Conservation (phyloP, 1,284 basidiomycete genomes). For the Pisolithus thermaeus region DNA sequence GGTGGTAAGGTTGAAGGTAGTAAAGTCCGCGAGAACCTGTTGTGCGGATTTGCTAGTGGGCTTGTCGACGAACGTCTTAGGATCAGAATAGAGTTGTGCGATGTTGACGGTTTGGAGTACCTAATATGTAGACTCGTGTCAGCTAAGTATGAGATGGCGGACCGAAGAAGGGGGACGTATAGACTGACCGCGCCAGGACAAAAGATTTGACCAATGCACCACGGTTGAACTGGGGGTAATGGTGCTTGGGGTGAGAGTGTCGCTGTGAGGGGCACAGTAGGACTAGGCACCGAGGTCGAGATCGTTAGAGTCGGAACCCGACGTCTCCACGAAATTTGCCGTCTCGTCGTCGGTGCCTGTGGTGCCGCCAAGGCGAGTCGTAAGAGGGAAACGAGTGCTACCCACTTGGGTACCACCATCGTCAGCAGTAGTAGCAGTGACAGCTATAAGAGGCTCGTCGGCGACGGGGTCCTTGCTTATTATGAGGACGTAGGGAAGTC, state of each 20-base stretch:
- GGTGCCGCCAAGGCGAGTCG: neutral
- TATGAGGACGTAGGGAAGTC: too few species aligned
- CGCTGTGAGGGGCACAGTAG: conserved; percentile 49
- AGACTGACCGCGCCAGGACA: conserved; percentile 69
- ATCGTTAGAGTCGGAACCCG: conserved; percentile 35
- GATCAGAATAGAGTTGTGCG: conserved; percentile 70
- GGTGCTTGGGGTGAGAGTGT: conserved; percentile 62
- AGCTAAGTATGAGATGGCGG: neutral
- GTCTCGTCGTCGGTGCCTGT: neutral
- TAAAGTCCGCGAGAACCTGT: conserved; percentile 68
- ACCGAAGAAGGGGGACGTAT: neutral
- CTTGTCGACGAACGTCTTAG: conserved; percentile 91
- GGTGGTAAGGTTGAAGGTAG: conserved; percentile 41
- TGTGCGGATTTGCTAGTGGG: conserved; percentile 66
- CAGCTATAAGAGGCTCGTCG: too few species aligned
- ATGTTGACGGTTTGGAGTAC: conserved; percentile 83
- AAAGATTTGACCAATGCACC: conserved; percentile 80
- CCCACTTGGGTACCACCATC: neutral
- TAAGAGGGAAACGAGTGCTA: neutral
- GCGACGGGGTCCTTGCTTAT: too few species aligned
- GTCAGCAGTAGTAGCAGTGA: neutral
- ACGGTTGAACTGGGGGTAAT: conserved; percentile 67
- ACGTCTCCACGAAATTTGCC: conserved; percentile 2
- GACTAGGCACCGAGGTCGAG: conserved; percentile 61
- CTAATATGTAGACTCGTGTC: conserved; percentile 31